A percentile compares a stretch with the other conserved stretches of the same genome.
Evolutionary conservation across 1,284 basidiomycete genomes (phyloP).

Genomic region (Rhodotorula glutinis): DNA sequence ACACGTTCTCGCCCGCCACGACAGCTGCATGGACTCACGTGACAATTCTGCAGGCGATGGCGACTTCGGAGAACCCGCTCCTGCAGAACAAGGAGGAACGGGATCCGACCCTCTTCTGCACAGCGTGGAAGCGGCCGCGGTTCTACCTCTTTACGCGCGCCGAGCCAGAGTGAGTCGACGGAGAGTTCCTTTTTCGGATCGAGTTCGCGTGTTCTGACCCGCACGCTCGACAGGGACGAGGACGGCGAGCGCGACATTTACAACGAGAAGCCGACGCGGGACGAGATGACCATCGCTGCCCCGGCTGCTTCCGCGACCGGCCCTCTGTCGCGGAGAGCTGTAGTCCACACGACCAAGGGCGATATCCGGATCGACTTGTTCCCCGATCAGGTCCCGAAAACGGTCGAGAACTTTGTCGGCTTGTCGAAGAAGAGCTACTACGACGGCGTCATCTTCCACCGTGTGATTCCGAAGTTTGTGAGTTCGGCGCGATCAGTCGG

Average conservation of each 20-base stretch:
- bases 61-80: constrained; percentile 91
- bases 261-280: constrained; percentile 95
- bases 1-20: too few relatives aligned
- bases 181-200: neutral
- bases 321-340: constrained; percentile 67
- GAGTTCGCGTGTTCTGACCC: neutral
- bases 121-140: constrained; percentile 86
- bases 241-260: constrained; percentile 92
- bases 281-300: constrained; percentile 87
- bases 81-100: constrained; percentile 74
- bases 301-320: constrained; percentile 61
- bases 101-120: constrained; percentile 90
- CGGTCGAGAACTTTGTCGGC: constrained; percentile 96
- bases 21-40: too few relatives aligned
- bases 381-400: constrained; percentile 85
- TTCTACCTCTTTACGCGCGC: constrained; percentile 94
- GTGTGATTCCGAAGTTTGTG: constrained; percentile 93
- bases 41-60: constrained; percentile 69
- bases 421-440: constrained; percentile 90
- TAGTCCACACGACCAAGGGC: constrained; percentile 91
- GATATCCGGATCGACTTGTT: constrained; percentile 76
- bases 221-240: constrained; percentile 62
- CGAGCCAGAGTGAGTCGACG: constrained; percentile 73
- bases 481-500: constrained; percentile 25
- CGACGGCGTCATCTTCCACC: constrained; percentile 92